Conservation (phyloP, 352 stramenopile species). For the Phytophthora vignae region DNA sequence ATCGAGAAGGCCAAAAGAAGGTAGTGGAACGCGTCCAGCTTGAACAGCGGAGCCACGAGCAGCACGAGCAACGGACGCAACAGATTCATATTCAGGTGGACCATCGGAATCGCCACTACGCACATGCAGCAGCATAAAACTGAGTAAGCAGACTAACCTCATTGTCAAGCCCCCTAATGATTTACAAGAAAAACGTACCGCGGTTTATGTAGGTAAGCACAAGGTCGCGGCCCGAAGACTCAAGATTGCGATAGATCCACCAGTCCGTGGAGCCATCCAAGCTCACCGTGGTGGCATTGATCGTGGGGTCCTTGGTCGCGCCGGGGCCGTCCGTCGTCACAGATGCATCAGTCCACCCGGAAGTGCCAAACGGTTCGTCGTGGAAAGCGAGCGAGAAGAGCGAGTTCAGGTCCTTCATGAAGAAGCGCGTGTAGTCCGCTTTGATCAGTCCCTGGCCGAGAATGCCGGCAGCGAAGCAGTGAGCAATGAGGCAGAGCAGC, state of each 20-base stretch:
- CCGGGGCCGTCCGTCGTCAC: background rate
- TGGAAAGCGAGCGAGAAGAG: slow-evolving; percentile 52
- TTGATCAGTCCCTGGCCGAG: slow-evolving; percentile 58
- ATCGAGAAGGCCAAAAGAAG: slow-evolving; percentile 65
- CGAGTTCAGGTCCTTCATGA: slow-evolving; percentile 62
- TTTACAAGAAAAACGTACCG: slow-evolving; percentile 28
- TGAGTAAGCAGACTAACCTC: background rate
- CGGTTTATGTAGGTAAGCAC: slow-evolving; percentile 61
- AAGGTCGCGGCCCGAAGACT: slow-evolving; percentile 52
- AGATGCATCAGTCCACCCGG: background rate
- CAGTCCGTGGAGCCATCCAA: slow-evolving; percentile 47
- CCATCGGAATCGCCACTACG: slow-evolving; percentile 71
- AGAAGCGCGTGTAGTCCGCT: slow-evolving; percentile 49
- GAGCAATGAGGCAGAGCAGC: slow-evolving; percentile 68
- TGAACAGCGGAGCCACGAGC: slow-evolving; percentile 72
- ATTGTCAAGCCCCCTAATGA: background rate
- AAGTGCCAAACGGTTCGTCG: slow-evolving; percentile 6
- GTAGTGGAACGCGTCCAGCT: slow-evolving; percentile 80
- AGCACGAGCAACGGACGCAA: slow-evolving; percentile 70
- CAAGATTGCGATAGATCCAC: slow-evolving; percentile 73
- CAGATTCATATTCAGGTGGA: slow-evolving; percentile 73
- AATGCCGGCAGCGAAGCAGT: slow-evolving; percentile 70
- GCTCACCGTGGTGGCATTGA: slow-evolving; percentile 28
- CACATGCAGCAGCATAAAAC: background rate
- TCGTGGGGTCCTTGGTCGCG: background rate